Conservation (phyloP, 2,329 filamentous ascomycete species). For the Chaetomium globosum region DNA sequence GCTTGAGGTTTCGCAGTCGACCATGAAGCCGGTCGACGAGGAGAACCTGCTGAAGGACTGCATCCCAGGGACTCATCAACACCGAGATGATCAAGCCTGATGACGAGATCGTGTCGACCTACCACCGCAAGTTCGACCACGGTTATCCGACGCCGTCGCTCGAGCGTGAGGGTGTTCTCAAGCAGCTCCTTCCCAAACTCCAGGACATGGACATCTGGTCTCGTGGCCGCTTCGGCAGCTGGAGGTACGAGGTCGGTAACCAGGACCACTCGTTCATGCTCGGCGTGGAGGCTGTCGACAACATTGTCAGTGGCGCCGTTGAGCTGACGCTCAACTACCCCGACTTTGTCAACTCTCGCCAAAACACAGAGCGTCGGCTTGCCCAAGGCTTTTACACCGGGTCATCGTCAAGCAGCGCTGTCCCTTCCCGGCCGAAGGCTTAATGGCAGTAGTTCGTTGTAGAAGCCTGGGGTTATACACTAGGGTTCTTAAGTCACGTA, state of each 20-base stretch:
- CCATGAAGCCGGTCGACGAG: constrained; percentile 89
- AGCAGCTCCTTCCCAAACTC: constrained; percentile 88
- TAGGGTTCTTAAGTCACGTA: neutral
- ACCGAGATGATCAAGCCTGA: constrained; percentile 90
- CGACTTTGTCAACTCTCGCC: constrained; percentile 84
- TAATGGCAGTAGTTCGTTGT: neutral
- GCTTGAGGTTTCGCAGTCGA: constrained; percentile 95
- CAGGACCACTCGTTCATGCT: constrained; percentile 99
- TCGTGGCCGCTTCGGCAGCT: constrained; percentile 94
- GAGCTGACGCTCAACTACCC: constrained; percentile 96
- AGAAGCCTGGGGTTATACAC: neutral
- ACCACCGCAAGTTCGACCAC: constrained; percentile 97
- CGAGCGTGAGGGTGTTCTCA: constrained; percentile 93
- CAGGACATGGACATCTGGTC: constrained; percentile 91
- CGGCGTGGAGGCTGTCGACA: constrained; percentile 88
- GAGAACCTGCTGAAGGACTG: constrained; percentile 83
- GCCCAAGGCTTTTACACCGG: constrained; percentile 51
- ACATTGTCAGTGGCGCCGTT: constrained; percentile 83
- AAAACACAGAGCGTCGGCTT: constrained; percentile 68
- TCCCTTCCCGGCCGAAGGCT: constrained; percentile 24
- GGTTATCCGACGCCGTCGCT: constrained; percentile 95
- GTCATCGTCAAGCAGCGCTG: constrained; percentile 10
- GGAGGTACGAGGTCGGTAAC: constrained; percentile 94
- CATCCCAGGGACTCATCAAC: constrained; percentile 94
- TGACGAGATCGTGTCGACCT: constrained; percentile 96